These are phyloP conservation scores for Monosporozyma solicola DNA, from an alignment of 805 yeast species.

Conservation along the genomic window DNA sequence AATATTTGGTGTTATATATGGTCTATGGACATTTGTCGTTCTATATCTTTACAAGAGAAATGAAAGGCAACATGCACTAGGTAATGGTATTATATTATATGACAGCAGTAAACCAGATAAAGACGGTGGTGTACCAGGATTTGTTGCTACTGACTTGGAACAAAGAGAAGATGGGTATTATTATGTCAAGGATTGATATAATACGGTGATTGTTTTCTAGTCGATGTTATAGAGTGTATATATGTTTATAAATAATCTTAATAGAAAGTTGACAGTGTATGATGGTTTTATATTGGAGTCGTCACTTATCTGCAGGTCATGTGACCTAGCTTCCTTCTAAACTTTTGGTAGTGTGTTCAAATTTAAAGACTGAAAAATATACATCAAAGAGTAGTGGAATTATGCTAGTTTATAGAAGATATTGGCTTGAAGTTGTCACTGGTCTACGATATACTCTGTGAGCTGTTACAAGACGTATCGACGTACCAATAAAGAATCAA, in stretches of 20 bases:
- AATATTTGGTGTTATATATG: slow-evolving; percentile 37
- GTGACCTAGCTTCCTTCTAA: not conserved
- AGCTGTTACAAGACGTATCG: not conserved
- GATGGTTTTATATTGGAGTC: not conserved
- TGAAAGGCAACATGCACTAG: slow-evolving; percentile 38
- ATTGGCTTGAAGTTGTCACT: too few relatives aligned
- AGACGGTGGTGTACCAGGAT: slow-evolving; percentile 21
- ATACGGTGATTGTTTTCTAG: not conserved
- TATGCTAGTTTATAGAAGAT: not conserved
- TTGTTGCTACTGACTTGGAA: slow-evolving; percentile 22
- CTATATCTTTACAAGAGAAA: slow-evolving; percentile 46
- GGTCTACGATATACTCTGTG: not conserved
- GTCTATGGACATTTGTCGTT: slow-evolving; percentile 43
- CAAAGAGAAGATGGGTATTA: slow-evolving; percentile 25
- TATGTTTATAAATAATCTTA: not conserved
- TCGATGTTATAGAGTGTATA: not conserved
- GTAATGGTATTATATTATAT: slow-evolving; percentile 42
- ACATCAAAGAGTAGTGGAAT: not conserved
- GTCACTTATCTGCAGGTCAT: not conserved
- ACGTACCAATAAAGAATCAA: not conserved
- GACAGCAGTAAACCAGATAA: slow-evolving; percentile 31
- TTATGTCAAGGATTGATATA: slow-evolving; percentile 4
- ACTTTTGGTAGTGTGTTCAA: not conserved
- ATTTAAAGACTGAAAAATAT: not conserved
- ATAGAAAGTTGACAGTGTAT: not conserved